Base-by-base conservation (phyloP, 2,329 filamentous ascomycete species). In the Curvularia spicifera region DNA sequence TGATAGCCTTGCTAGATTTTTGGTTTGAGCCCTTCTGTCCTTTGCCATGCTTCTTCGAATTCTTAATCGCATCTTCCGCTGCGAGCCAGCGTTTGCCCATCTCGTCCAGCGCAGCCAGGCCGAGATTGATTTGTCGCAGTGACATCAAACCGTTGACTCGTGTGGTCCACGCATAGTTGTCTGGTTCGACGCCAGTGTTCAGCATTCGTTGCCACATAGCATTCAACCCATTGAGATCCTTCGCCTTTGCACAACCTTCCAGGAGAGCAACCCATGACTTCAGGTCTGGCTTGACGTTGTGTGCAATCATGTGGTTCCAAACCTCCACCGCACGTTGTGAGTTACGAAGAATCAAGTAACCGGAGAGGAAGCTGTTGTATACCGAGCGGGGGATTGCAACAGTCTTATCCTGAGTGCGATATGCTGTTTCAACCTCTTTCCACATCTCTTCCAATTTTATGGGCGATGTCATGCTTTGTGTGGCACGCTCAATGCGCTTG, bases 211-310 rank as follows among this genome's bases (percentile, higher is more conserved):
- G 65, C 91, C 91, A 96, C 31, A 93, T 82, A 1, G 81, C 81
- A 54, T 88, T 84, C 59, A 93, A 80, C 22, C 83, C 86, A n/a
- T 79, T 73, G 0, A 81, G 64, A 66, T 91, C 87, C 53, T 81
- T 81, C 49, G 85, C 82, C 49, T 80, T 82, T 69, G 84, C 85
- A 76, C 88, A 91, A 1, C 91, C 91, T 55, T 85, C 82, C 64
- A 95, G 85, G 84, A 95, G 89, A 43, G 85, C 79, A 39, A 87
- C 89, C 85, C 90, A 95, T 0, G 90, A 89, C 65, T 80, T 83
- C 53, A 89, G 68, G 6, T 83, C 87, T 13, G 90, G 88, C 55
- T 78, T 74, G 29, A 89, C 71, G 1, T 84, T 85, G 51, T 84
- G 75, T 43, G 77, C 71, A 13, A 83, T 70, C 82, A 87, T 84